phyloP scores from a whole-genome alignment of 2,329 filamentous ascomycete species.

The Raffaelea albimanens region DNA sequence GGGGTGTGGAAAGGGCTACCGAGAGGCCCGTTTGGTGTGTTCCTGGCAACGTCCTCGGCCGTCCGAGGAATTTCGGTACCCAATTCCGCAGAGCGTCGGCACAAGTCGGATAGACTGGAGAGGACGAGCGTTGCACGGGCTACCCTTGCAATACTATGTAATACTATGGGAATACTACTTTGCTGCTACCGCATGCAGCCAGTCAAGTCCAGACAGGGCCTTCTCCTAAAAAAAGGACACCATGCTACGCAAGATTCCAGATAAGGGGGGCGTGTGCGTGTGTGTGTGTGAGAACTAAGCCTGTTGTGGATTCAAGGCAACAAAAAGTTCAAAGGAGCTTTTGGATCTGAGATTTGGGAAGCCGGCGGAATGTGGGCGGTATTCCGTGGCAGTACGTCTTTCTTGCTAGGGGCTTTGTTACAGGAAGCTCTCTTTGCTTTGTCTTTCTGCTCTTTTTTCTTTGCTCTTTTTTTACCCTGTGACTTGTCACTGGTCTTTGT shows the following conservation, averaged over 20 bases:
- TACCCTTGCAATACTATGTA: too few species aligned
- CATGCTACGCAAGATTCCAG: neutral
- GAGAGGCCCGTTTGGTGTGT: neutral
- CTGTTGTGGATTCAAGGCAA: neutral
- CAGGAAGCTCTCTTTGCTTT: neutral
- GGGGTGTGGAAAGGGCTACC: conserved; percentile 1
- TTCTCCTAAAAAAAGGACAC: neutral
- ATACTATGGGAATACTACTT: too few species aligned
- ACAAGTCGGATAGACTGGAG: conserved; percentile 2
- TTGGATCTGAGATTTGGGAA: too few species aligned
- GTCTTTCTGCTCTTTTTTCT: neutral
- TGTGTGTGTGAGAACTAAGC: neutral
- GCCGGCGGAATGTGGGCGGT: too few species aligned
- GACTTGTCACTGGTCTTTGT: neutral
- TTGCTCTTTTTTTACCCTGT: neutral
- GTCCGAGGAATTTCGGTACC: conserved; percentile 2
- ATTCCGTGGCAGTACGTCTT: too few species aligned
- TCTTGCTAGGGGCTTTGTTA: too few species aligned
- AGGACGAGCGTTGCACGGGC: too few species aligned
- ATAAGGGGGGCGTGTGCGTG: neutral
- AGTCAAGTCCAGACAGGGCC: neutral
- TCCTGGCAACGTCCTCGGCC: conserved; percentile 2
- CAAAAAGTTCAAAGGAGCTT: neutral
- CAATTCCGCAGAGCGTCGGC: neutral
- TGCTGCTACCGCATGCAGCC: too few species aligned